phyloP scores from a whole-genome alignment of 306 rosid genomes.

The Lagenaria siceraria region DNA sequence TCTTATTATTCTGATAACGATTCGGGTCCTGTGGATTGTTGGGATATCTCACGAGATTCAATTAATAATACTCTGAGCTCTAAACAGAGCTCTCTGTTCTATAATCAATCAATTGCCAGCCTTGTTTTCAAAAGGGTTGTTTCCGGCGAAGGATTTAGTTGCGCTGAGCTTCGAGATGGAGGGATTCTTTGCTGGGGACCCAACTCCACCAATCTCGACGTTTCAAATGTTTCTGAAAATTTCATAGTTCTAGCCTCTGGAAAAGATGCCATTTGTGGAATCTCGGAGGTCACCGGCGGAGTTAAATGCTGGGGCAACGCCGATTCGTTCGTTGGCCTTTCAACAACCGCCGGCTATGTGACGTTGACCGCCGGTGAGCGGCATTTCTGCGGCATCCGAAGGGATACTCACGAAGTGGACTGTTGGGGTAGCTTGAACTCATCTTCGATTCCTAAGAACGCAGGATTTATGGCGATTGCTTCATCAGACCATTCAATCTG shows the following conservation, averaged over 20 bases:
- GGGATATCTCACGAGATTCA: constrained; percentile 37
- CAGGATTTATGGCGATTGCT: constrained; percentile 71
- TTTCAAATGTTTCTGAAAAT: constrained; percentile 33
- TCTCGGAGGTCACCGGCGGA: constrained; percentile 33
- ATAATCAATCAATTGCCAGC: constrained; percentile 25
- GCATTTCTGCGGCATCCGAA: constrained; percentile 69
- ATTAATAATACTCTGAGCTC: constrained; percentile 30
- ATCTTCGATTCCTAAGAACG: constrained; percentile 45
- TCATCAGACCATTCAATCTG: constrained; percentile 71
- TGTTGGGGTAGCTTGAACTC: constrained; percentile 81
- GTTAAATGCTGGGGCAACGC: constrained; percentile 68
- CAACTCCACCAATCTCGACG: constrained; percentile 22
- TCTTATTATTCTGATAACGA: constrained; percentile 47
- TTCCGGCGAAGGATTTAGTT: constrained; percentile 75
- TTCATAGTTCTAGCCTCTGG: constrained; percentile 48
- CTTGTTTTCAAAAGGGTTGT: constrained; percentile 39
- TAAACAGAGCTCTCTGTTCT: constrained; percentile 26
- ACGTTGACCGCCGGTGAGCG: constrained; percentile 49
- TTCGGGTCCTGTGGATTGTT: constrained; percentile 65
- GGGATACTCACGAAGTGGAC: constrained; percentile 57
- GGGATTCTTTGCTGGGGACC: constrained; percentile 90
- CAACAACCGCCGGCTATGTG: constrained; percentile 14
- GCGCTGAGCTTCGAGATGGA: constrained; percentile 51
- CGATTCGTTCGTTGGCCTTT: constrained; percentile 21
- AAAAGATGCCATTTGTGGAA: constrained; percentile 48